These are phyloP conservation scores for Rhodotorula diobovata DNA, from an alignment of 768 basidiomycete genomes.

Conservation along the genomic window DNA sequence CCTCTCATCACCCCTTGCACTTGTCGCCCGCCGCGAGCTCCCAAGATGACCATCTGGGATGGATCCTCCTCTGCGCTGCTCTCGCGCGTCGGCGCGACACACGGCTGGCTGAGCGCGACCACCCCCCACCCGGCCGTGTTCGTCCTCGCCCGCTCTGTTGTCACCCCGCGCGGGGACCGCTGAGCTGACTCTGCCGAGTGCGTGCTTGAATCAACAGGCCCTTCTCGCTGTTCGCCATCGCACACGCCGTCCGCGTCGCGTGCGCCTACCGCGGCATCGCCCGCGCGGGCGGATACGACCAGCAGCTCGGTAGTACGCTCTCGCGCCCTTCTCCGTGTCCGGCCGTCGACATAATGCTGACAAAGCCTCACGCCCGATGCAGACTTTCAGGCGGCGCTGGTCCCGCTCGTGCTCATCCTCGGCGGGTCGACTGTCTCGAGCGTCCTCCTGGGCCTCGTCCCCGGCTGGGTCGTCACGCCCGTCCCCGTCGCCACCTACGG, in stretches of 20 bases:
- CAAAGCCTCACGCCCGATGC: background rate
- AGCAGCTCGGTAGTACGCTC: conserved; percentile 27
- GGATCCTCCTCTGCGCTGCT: conserved; percentile 13
- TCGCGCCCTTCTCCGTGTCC: too few relatives aligned
- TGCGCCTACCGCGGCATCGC: conserved; percentile 36
- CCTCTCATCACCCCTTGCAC: background rate
- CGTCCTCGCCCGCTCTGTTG: too few relatives aligned
- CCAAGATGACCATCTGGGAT: conserved; percentile 8
- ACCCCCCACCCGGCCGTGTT: conserved; percentile 14
- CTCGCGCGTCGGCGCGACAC: background rate
- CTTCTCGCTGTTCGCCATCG: conserved; percentile 34
- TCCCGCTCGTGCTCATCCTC: conserved; percentile 35
- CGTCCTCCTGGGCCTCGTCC: conserved; percentile 27
- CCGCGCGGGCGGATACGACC: conserved; percentile 25
- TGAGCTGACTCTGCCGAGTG: background rate
- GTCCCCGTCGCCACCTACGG: conserved; percentile 36
- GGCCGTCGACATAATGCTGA: background rate
- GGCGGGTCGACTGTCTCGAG: conserved; percentile 33
- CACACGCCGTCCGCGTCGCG: conserved; percentile 32
- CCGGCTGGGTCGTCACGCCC: conserved; percentile 38
- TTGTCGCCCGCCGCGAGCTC: too few relatives aligned
- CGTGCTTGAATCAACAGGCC: background rate
- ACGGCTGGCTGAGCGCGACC: conserved; percentile 8
- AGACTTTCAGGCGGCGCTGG: conserved; percentile 38
- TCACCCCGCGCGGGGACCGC: too few relatives aligned